Evolutionary conservation across 495 filamentous ascomycete species (phyloP).

Genomic region (Hypoxylon subgilvum): DNA sequence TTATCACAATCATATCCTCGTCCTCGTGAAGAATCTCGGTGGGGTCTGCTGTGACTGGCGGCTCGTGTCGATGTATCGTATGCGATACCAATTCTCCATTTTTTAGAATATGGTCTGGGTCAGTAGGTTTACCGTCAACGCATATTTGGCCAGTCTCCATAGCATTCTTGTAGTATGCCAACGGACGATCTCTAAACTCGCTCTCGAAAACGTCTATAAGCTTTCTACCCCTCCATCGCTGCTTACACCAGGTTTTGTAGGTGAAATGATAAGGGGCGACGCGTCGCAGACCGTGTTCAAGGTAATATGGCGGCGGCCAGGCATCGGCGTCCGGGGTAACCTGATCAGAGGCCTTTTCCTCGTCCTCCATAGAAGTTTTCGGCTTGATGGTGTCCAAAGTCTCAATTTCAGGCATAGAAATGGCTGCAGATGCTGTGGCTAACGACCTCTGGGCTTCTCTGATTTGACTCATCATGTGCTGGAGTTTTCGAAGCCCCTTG

Average conservation of each 20-base stretch:
- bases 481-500: conserved; percentile 20
- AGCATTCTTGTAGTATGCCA: conserved; percentile 85
- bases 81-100: conserved; percentile 83
- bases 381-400: conserved; percentile 12
- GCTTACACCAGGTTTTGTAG: conserved; percentile 91
- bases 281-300: conserved; percentile 79
- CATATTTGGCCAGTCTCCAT: conserved; percentile 76
- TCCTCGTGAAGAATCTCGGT: conserved; percentile 89
- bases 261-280: conserved; percentile 91
- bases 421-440: conserved; percentile 1
- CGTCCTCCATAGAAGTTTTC: background rate
- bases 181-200: conserved; percentile 85
- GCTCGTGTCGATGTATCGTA: conserved; percentile 94
- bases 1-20: conserved; percentile 89
- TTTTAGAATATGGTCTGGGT: conserved; percentile 53
- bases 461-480: conserved; percentile 31
- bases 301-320: conserved; percentile 74
- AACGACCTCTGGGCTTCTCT: conserved; percentile 19
- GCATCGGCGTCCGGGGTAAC: conserved; percentile 66
- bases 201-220: conserved; percentile 80
- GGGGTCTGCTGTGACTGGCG: conserved; percentile 79
- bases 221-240: conserved; percentile 79
- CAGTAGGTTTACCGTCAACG: conserved; percentile 70
- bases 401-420: conserved; percentile 12
- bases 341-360: conserved; percentile 46